phyloP scores from a whole-genome alignment of 2,329 filamentous ascomycete species.

The Sporothrix dimorphospora region DNA sequence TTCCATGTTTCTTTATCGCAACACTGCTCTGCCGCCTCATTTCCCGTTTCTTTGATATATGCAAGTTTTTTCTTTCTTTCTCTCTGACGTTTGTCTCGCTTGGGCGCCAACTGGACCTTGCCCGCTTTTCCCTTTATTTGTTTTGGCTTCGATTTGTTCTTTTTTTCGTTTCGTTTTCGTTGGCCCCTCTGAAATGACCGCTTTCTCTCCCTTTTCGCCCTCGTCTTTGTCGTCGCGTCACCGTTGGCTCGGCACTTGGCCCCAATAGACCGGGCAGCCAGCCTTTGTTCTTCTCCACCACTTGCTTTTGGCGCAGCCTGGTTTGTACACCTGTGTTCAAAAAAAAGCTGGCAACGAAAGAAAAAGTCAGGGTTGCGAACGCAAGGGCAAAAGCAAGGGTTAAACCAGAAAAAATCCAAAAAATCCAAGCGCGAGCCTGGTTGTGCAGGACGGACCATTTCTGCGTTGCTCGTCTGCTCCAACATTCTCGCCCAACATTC shows the following conservation, averaged over 20 bases:
- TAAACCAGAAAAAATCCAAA: neutral
- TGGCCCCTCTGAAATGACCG: slow-evolving; percentile 2
- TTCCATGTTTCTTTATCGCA: neutral
- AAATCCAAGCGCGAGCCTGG: slow-evolving; percentile 11
- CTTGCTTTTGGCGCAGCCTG: slow-evolving; percentile 11
- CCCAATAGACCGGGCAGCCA: slow-evolving; percentile 26
- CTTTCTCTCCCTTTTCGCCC: slow-evolving; percentile 14
- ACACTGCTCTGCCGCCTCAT: neutral
- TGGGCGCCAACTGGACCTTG: neutral
- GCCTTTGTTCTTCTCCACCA: slow-evolving; percentile 32
- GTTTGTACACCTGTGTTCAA: slow-evolving; percentile 14
- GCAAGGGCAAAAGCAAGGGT: slow-evolving; percentile 12
- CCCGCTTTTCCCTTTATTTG: slow-evolving; percentile 18
- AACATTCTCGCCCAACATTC: neutral
- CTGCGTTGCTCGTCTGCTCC: neutral
- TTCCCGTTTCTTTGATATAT: neutral
- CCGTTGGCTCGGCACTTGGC: slow-evolving; percentile 32
- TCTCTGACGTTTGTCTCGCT: neutral
- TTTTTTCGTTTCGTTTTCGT: slow-evolving; percentile 11
- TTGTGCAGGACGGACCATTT: neutral
- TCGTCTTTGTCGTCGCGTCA: slow-evolving; percentile 24
- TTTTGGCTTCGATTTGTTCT: slow-evolving; percentile 4
- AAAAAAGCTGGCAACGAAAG: neutral
- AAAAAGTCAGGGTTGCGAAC: slow-evolving; percentile 4
- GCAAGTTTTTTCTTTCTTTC: neutral